These are phyloP conservation scores for Ilyonectria sp. DNA, from an alignment of 2,329 filamentous ascomycete genomes.

Conservation along the genomic window DNA sequence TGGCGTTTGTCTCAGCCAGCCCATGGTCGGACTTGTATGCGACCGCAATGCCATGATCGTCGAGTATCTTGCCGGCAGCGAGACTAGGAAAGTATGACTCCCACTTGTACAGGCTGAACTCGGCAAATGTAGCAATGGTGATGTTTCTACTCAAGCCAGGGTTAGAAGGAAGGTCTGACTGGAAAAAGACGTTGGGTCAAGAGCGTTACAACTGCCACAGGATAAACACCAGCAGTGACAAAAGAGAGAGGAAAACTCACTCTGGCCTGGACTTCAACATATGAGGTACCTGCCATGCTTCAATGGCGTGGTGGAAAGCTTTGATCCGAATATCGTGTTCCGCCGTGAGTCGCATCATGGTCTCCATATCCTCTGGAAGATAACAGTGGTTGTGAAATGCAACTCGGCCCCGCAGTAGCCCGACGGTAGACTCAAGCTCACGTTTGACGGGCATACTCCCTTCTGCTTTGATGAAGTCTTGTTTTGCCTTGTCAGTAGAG, in stretches of 20 bases:
- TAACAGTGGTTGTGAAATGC: slow-evolving; percentile 63
- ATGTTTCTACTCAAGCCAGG: slow-evolving; percentile 55
- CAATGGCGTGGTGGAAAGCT: slow-evolving; percentile 13
- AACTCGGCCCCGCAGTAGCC: slow-evolving; percentile 58
- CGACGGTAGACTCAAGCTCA: slow-evolving; percentile 58
- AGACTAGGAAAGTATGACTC: slow-evolving; percentile 60
- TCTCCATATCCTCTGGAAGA: slow-evolving; percentile 59
- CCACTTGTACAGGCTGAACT: slow-evolving; percentile 59
- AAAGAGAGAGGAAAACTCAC: no score
- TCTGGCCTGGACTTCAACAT: slow-evolving; percentile 8
- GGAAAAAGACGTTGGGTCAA: no score
- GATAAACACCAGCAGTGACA: no score
- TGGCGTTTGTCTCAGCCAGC: slow-evolving; percentile 1
- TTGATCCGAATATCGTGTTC: slow-evolving; percentile 59
- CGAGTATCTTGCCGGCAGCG: slow-evolving; percentile 57
- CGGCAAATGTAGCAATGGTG: slow-evolving; percentile 60
- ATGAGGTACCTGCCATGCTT: slow-evolving; percentile 14
- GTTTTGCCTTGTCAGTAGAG: no score
- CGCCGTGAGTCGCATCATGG: slow-evolving; percentile 58
- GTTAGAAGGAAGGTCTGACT: no score
- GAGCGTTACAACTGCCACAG: no score
- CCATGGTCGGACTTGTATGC: slow-evolving; percentile 54
- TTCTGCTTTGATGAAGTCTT: not conserved
- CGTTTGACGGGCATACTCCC: slow-evolving; percentile 51
- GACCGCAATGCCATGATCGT: slow-evolving; percentile 57